Evolutionary conservation across 1,284 basidiomycete species (phyloP).

Genomic region (Moesziomyces antarcticus): DNA sequence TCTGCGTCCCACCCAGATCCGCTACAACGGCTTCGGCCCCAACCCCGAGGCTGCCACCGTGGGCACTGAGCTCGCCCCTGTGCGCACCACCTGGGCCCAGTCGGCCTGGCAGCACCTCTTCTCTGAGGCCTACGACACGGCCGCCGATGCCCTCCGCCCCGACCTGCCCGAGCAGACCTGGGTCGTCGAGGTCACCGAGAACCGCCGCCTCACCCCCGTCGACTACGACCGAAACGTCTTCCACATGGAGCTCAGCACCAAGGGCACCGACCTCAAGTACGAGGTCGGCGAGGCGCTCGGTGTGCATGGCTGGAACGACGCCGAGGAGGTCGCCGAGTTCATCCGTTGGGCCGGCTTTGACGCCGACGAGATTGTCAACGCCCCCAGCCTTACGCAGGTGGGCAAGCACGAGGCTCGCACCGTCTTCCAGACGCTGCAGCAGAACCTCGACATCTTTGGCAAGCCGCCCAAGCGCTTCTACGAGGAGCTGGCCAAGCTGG

Average conservation of each 20-base stretch:
- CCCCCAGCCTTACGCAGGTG: slow-evolving; percentile 73
- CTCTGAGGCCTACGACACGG: slow-evolving; percentile 65
- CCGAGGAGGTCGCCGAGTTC: slow-evolving; percentile 86
- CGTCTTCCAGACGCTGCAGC: slow-evolving; percentile 93
- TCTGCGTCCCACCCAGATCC: slow-evolving; percentile 53
- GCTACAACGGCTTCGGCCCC: slow-evolving; percentile 62
- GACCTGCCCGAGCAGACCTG: slow-evolving; percentile 89
- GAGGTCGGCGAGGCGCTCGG: slow-evolving; percentile 96
- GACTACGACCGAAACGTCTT: slow-evolving; percentile 99
- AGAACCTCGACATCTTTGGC: slow-evolving; percentile 95
- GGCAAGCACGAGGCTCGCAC: slow-evolving; percentile 78
- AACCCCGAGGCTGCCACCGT: slow-evolving; percentile 51
- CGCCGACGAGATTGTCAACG: slow-evolving; percentile 82
- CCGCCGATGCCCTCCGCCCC: slow-evolving; percentile 72
- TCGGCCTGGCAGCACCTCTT: slow-evolving; percentile 67
- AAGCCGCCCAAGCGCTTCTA: slow-evolving; percentile 96
- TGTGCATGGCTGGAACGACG: slow-evolving; percentile 97
- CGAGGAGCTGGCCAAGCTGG: slow-evolving; percentile 83
- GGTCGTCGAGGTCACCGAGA: slow-evolving; percentile 92
- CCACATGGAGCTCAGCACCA: slow-evolving; percentile 94
- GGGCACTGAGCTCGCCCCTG: slow-evolving; percentile 42
- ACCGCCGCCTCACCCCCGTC: slow-evolving; percentile 89
- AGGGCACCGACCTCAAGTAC: slow-evolving; percentile 92
- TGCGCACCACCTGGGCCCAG: slow-evolving; percentile 62
- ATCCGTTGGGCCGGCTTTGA: slow-evolving; percentile 91